A percentile compares a stretch with the other conserved stretches of the same genome.
phyloP scores from a whole-genome alignment of 2,329 filamentous ascomycete species.

The Fusarium nematophilum region DNA sequence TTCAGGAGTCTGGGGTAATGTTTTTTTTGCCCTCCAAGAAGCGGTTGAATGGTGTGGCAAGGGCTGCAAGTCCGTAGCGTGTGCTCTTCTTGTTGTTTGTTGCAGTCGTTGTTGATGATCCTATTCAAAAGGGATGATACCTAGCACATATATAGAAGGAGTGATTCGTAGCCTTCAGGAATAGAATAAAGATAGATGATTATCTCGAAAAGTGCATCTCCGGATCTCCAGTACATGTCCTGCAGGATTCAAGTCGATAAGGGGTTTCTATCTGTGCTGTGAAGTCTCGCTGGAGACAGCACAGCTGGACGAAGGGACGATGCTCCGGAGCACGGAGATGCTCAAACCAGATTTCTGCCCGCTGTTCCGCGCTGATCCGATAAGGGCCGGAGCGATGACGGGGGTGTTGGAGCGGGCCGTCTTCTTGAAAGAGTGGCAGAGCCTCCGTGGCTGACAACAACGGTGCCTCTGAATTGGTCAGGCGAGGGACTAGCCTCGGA shows the following conservation, averaged over 20 bases:
- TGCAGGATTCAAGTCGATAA: slow-evolving; percentile 30
- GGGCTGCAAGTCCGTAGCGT: neutral
- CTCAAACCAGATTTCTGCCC: slow-evolving; percentile 20
- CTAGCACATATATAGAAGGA: slow-evolving; percentile 38
- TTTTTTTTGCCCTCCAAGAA: neutral
- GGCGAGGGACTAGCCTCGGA: neutral
- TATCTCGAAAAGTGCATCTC: slow-evolving; percentile 37
- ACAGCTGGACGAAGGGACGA: slow-evolving; percentile 19
- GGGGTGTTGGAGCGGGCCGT: slow-evolving; percentile 32
- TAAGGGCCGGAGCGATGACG: slow-evolving; percentile 33
- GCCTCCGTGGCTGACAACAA: slow-evolving; percentile 19
- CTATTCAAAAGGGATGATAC: slow-evolving; percentile 13
- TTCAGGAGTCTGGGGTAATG: neutral
- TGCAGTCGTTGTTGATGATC: slow-evolving; percentile 24
- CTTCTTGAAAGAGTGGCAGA: slow-evolving; percentile 19
- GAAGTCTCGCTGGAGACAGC: slow-evolving; percentile 25
- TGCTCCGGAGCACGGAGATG: slow-evolving; percentile 43
- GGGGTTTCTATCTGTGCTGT: slow-evolving; percentile 25
- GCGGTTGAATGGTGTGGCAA: neutral
- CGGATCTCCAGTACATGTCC: slow-evolving; percentile 38
- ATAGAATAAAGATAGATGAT: neutral
- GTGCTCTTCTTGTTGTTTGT: slow-evolving; percentile 22
- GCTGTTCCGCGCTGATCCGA: slow-evolving; percentile 35
- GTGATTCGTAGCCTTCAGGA: slow-evolving; percentile 11
- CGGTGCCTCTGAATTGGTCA: neutral